phyloP scores from a whole-genome alignment of 2,329 filamentous ascomycete genomes.

The Shiraia bambusicola region DNA sequence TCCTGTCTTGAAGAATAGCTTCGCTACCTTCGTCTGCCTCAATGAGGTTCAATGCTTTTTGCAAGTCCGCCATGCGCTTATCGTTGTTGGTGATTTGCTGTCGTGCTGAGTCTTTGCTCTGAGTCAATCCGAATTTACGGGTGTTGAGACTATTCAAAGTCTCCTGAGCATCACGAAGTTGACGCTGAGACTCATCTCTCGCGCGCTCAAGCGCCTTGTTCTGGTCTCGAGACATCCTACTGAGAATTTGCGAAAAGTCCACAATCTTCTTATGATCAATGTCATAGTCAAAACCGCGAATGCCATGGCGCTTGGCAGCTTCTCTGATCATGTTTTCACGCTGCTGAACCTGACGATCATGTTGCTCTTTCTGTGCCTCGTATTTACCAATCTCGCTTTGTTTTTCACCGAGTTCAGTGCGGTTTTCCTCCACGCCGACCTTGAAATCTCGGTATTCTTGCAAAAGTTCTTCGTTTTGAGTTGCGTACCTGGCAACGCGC shows the following conservation, averaged over 20 bases:
- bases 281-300: slow-evolving; percentile 81
- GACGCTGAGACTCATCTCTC: slow-evolving; percentile 71
- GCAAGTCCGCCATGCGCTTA: slow-evolving; percentile 64
- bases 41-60: slow-evolving; percentile 70
- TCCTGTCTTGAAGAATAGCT: slow-evolving; percentile 72
- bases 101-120: slow-evolving; percentile 72
- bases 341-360: slow-evolving; percentile 74
- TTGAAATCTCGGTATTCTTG: slow-evolving; percentile 66
- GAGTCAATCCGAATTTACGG: slow-evolving; percentile 68
- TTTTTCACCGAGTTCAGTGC: slow-evolving; percentile 48
- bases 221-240: slow-evolving; percentile 75
- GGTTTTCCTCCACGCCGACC: slow-evolving; percentile 51
- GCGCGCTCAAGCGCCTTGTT: slow-evolving; percentile 74
- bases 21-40: slow-evolving; percentile 83
- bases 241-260: slow-evolving; percentile 75
- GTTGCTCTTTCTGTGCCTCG: slow-evolving; percentile 82
- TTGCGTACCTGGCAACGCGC: slow-evolving; percentile 65
- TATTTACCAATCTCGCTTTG: slow-evolving; percentile 70
- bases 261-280: slow-evolving; percentile 72
- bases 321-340: slow-evolving; percentile 76
- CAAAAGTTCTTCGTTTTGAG: slow-evolving; percentile 64
- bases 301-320: slow-evolving; percentile 72
- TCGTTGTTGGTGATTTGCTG: slow-evolving; percentile 74
- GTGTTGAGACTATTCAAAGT: slow-evolving; percentile 73
- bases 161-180: slow-evolving; percentile 71